Base-by-base conservation (phyloP, 169 alveolate species). In the Besnoitia besnoiti region DNA sequence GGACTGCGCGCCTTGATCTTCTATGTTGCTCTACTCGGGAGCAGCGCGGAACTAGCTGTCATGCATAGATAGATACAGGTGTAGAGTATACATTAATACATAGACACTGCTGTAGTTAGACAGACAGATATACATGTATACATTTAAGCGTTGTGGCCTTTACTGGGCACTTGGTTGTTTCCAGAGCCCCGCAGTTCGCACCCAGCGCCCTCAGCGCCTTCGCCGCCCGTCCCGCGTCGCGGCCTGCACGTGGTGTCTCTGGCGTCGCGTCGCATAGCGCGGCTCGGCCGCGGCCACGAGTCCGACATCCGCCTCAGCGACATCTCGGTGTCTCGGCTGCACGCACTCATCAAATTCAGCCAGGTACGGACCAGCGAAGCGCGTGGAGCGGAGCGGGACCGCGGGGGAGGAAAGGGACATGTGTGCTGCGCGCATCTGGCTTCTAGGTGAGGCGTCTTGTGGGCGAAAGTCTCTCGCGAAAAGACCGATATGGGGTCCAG, bases 221-320 rank as follows among this genome's bases (percentile, higher is more conserved):
- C 87, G 3, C 85, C 84, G n/a, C 92, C 92, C 27, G 84, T 95
- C 46, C 88, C 91, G 46, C 91, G 85, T 67, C 95, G 93, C 55
- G 99, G 99, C 10, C 94, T 96, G 33, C 96, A 96, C 90, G 95
- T 97, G 19, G 97, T 97, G 37, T 94, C 96, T 51, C 91, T 97
- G 75, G 94, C 97, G n/a, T 93, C 93, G 55, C 80, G 94, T 12
- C 79, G 94, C 33, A 94, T 93, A 51, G 95, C 94, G 21, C 95
- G 96, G 19, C 92, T 97, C 49, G 99, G 99, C 73, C 95, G 99
- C 82, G 98, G 99, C 8, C 99, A 98, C 95, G 97, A 97, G 84
- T 94, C 98, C 49, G 99, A 98, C 91, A 94, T 99, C 30, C 95
- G 99, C 82, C 96, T 99, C 59, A 96, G 96, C 87, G 99, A 99